These are phyloP conservation scores for Wallemia mellicola DNA, from an alignment of 1,284 basidiomycete genomes.

Conservation along the genomic window DNA sequence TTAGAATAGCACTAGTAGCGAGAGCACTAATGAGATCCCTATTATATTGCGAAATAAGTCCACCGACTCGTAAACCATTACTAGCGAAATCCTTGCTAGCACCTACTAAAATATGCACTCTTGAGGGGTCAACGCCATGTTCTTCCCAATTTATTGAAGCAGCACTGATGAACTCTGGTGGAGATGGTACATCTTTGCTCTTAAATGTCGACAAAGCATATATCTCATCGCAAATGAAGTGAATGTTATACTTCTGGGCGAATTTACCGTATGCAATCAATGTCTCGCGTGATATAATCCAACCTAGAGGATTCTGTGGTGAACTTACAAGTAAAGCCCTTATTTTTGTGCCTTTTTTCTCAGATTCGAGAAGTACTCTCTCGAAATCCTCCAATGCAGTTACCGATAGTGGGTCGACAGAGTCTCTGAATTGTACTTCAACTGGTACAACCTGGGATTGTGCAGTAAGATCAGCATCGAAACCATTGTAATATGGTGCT, in stretches of 20 bases:
- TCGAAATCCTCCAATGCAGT: constrained; percentile 4
- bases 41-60: constrained; percentile 5
- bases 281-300: constrained; percentile 15
- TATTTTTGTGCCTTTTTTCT: constrained; percentile 5
- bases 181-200: not conserved
- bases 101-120: constrained; percentile 4
- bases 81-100: constrained; percentile 5
- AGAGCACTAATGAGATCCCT: constrained; percentile 2
- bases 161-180: not conserved
- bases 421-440: constrained; percentile 11
- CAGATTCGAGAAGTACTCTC: constrained; percentile 2
- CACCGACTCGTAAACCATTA: constrained; percentile 4
- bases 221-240: constrained; percentile 19
- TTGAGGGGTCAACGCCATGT: constrained; percentile 1
- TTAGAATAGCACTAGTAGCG: not conserved
- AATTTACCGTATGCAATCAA: constrained; percentile 17
- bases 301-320: constrained; percentile 19
- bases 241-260: constrained; percentile 18
- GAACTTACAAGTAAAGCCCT: constrained; percentile 3
- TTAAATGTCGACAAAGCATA: constrained; percentile 18
- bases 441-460: constrained; percentile 11
- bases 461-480: constrained; percentile 8
- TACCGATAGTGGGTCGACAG: constrained; percentile 3
- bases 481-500: constrained; percentile 13
- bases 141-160: not conserved